Base-by-base conservation (phyloP, 371 early-diverging fungal genomes). In the Apophysomyces variabilis region DNA sequence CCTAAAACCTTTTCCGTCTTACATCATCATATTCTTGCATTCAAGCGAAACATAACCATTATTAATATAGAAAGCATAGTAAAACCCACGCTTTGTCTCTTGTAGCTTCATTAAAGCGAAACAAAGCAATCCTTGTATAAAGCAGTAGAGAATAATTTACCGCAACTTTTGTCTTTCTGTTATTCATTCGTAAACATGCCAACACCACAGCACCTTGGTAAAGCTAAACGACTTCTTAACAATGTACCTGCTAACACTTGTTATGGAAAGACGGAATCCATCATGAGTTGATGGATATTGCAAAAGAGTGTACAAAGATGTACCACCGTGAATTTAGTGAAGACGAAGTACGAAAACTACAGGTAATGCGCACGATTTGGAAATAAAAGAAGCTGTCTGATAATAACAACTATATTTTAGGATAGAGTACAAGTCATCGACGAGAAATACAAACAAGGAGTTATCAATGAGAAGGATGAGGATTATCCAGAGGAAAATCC, bases 371-470 rank as follows among this genome's bases (percentile, higher is more conserved):
- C n/a, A 36, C 7, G n/a, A 26, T 57, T 39, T 3, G 37, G 13
- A 18, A 5, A 14, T 36, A n/a, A 36, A 36, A n/a, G 58, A 38
- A 7, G n/a, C 32, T 35, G 2, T 9, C 39, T 7, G 12, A 38
- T 14, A n/a, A 9, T 54, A 54, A 54, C 16, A 54, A 36, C 0
- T 4, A 0, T 50, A 8, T 50, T 50, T 21, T 1, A 72, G 46
- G 60, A 72, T 16, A 69, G 67, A 37, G 62, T 77, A 5, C 58
- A 61, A 44, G 36, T 58, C 11, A 71, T 77, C 36, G 77, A 77
- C 58, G 66, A 65, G 11, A 57, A 67, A 58, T 77, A 77, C 47
- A 66, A 67, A 36, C 68, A 73, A 64, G 74, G 70, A 12, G 60
- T 72, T 12, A 58, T 75, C 35, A 66, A 70, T 58, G 66, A 69